Evolutionary conservation across 371 early-diverging fungal genomes (phyloP).

Genomic region (Nosema muscidifuracis): DNA sequence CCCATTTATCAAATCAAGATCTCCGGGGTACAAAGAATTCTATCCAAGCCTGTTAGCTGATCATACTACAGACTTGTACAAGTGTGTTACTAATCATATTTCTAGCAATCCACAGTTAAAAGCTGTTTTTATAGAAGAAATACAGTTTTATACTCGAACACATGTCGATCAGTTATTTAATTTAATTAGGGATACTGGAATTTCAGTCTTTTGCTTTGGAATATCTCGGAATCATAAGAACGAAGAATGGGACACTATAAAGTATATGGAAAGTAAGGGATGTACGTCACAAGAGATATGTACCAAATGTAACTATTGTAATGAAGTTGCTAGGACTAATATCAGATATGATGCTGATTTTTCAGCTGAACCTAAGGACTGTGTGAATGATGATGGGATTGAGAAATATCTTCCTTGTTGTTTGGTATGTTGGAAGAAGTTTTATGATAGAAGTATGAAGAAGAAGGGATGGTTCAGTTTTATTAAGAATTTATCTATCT

Average conservation of each 20-base stretch:
- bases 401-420: background rate
- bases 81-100: too few relatives aligned
- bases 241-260: background rate
- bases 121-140: background rate
- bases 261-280: background rate
- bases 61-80: background rate
- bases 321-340: background rate
- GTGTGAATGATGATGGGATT: background rate
- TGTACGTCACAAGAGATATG: background rate
- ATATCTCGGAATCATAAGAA: background rate
- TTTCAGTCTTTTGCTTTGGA: background rate
- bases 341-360: background rate
- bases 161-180: background rate
- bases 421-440: background rate
- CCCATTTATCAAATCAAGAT: background rate
- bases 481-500: too few relatives aligned
- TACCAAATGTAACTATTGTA: background rate
- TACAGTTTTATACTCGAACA: background rate
- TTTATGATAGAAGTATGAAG: too few relatives aligned
- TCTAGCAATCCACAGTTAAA: background rate
- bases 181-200: background rate
- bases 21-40: background rate
- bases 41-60: background rate
- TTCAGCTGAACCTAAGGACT: background rate
- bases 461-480: too few relatives aligned